These are phyloP conservation scores for Penicillium sp. DNA, from an alignment of 2,329 filamentous ascomycete genomes.

Conservation along the genomic window DNA sequence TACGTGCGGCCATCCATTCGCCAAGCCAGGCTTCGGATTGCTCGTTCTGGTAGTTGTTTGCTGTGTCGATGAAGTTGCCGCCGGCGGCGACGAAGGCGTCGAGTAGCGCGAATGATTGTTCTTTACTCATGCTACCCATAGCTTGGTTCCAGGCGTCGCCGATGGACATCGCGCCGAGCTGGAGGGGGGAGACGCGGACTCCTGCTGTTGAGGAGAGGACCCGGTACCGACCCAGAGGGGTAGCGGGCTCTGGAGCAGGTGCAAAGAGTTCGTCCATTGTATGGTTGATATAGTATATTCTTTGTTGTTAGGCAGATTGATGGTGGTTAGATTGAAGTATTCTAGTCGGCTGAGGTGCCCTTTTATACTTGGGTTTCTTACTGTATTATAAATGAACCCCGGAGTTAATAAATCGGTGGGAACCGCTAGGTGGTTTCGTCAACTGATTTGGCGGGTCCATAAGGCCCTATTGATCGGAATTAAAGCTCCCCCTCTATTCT, in stretches of 20 bases:
- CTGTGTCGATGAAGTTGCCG: constrained; percentile 73
- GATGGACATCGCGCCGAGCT: constrained; percentile 42
- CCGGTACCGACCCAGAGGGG: constrained; percentile 64
- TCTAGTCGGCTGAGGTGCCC: background rate
- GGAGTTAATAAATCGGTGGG: background rate
- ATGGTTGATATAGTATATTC: background rate
- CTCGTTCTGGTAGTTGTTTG: constrained; percentile 67
- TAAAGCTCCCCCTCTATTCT: background rate
- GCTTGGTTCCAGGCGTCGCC: constrained; percentile 46
- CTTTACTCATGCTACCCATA: constrained; percentile 66
- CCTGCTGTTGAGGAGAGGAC: constrained; percentile 65
- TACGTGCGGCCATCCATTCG: constrained; percentile 66
- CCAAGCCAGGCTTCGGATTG: constrained; percentile 66
- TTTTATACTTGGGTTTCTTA: background rate
- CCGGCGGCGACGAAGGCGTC: constrained; percentile 65
- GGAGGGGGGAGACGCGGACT: constrained; percentile 66
- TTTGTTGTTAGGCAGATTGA: background rate
- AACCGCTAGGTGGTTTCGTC: background rate
- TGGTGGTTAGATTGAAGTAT: background rate
- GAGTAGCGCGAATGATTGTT: constrained; percentile 62
- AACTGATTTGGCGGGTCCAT: background rate
- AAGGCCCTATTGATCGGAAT: background rate
- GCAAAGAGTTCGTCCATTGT: constrained; percentile 32
- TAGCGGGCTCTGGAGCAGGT: constrained; percentile 55
- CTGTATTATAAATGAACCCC: background rate